Evolutionary conservation across 2,329 filamentous ascomycete species (phyloP).

Genomic region (Diaporthe citri): DNA sequence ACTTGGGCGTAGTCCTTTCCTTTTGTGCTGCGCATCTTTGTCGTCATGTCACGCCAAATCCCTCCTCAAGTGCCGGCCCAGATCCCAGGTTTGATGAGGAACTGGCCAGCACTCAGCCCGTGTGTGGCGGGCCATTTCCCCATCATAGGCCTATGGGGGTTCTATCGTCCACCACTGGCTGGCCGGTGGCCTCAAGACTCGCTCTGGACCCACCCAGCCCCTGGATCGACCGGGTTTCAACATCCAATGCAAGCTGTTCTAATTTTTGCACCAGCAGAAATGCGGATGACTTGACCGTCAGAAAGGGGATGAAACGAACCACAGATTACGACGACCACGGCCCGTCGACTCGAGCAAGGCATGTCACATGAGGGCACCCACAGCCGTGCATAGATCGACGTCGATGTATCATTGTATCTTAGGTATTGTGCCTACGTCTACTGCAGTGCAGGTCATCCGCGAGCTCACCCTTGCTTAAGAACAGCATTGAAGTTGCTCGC

Average conservation of each 20-base stretch:
- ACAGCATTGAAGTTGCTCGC: not conserved
- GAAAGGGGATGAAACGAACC: constrained; percentile 36
- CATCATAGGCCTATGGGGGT: not conserved
- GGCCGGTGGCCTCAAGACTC: not conserved
- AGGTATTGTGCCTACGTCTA: not conserved
- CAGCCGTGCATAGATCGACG: not conserved
- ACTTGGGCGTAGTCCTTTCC: not conserved
- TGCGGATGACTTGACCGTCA: constrained; percentile 20
- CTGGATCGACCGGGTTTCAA: constrained; percentile 22
- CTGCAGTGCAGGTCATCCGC: not conserved
- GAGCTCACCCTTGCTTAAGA: not conserved
- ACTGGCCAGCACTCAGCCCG: not conserved
- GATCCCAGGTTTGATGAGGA: not conserved
- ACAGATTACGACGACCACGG: constrained; percentile 21
- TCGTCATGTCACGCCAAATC: not conserved
- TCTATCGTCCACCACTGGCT: not conserved
- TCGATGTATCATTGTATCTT: not conserved
- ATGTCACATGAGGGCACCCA: constrained; percentile 8
- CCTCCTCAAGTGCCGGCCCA: not conserved
- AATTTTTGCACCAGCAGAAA: constrained; percentile 22
- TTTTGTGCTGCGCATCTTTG: too few relatives aligned
- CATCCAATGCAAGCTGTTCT: constrained; percentile 22
- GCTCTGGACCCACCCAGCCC: constrained; percentile 16
- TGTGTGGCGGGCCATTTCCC: constrained; percentile 18
- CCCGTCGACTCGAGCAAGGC: constrained; percentile 21